Base-by-base conservation (phyloP, 1,284 basidiomycete species). In the Ceratorhiza oryzae-sativae region DNA sequence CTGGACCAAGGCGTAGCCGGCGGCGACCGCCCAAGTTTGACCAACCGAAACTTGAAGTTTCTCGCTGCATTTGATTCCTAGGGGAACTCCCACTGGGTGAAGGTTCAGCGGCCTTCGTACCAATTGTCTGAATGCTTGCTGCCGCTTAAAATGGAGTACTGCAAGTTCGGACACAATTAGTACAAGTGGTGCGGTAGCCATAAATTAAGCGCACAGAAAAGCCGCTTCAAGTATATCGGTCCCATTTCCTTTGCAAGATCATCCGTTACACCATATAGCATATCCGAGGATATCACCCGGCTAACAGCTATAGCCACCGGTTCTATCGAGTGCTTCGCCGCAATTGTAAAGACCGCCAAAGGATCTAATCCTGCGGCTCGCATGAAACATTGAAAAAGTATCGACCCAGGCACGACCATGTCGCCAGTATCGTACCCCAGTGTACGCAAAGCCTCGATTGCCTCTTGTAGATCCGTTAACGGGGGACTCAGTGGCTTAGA, bases 291-390 rank as follows among this genome's bases (percentile, higher is more conserved):
- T 46, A 89, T 81, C 77, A 88, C 85, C 1, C 86, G 83, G 3
- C 88, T 89, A 4, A 85, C 83, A 6, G 86, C 79, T 12, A 88
- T 84, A 0, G 88, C 88, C 55, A 90, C 82, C 62, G 87, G 84
- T 71, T 86, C 84, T 42, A 89, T 78, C 75, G 86, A 85, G 74
- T 85, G 79, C 18, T 80, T 82, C 1, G 87, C 85, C 3, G 88
- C 87, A 34, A 90, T 81, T 0, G 86, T 81, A 78, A 88, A 89
- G 5, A 88, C 78, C 45, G 87, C 84, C 53, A 89, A 77, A 2
- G 88, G 86, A 70, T 80, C 81, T 45, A 85, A 77, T 1, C 86
- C 86, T 2, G 87, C 87, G 73, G 87, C 81, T 13, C 59, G 39
- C 15, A 76, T 56, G 25, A 71, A 41, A 0, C 72, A 41, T 8